These are phyloP conservation scores for Calonectria multiphialidica DNA, from an alignment of 2,329 filamentous ascomycete species.

Conservation along the genomic window DNA sequence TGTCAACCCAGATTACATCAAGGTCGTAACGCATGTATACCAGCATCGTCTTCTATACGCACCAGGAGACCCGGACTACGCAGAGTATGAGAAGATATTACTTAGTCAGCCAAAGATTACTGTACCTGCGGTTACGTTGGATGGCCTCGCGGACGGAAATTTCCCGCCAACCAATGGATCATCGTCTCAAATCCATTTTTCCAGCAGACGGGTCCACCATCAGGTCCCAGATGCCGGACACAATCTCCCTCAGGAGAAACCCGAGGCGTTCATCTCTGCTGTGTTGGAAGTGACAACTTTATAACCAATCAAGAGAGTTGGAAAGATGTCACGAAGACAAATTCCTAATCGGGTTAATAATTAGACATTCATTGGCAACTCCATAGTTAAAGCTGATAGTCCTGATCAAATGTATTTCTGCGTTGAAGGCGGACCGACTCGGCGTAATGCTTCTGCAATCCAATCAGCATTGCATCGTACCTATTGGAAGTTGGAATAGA, in stretches of 20 bases:
- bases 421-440: too few species aligned
- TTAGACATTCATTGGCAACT: too few species aligned
- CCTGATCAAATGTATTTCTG: too few species aligned
- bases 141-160: conserved; percentile 1
- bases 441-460: too few species aligned
- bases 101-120: not conserved
- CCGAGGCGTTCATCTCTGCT: not conserved
- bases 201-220: not conserved
- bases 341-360: not conserved
- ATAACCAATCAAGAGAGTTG: not conserved
- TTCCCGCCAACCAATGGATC: conserved; percentile 5
- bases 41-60: conserved; percentile 33
- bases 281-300: conserved; percentile 9
- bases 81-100: not conserved
- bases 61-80: conserved; percentile 33
- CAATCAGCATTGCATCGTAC: too few species aligned
- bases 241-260: conserved; percentile 8
- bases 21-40: conserved; percentile 21
- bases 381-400: too few species aligned
- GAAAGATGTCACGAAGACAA: not conserved
- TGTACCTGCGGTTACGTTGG: not conserved
- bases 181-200: not conserved
- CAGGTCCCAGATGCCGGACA: not conserved
- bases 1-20: conserved; percentile 18
- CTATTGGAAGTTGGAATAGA: too few species aligned